Conservation (phyloP, 2,329 filamentous ascomycete species). For the Apiospora arundinis region DNA sequence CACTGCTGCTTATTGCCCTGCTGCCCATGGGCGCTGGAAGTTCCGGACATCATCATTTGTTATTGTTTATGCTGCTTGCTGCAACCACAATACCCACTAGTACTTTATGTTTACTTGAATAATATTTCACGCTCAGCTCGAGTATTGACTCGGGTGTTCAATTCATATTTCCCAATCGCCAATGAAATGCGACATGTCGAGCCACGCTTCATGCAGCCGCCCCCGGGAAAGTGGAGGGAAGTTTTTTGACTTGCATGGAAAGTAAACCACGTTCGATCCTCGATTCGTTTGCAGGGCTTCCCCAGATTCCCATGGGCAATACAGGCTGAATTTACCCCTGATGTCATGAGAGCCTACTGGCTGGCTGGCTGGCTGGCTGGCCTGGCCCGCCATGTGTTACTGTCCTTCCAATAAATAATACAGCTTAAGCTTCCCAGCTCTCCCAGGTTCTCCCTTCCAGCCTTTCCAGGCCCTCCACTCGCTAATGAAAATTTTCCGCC, state of each 20-base stretch:
- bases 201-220: not conserved
- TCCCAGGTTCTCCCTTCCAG: not conserved
- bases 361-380: not conserved
- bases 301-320: not conserved
- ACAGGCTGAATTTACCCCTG: slow-evolving; percentile 17
- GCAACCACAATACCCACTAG: slow-evolving; percentile 22
- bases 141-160: not conserved
- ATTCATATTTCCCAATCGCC: not conserved
- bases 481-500: not conserved
- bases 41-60: slow-evolving; percentile 4
- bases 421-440: not conserved
- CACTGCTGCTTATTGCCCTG: slow-evolving; percentile 1
- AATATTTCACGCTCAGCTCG: not conserved
- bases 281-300: slow-evolving; percentile 16
- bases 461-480: not conserved
- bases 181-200: not conserved
- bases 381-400: not conserved
- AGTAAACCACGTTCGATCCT: not conserved
- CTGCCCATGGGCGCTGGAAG: slow-evolving; percentile 13
- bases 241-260: not conserved
- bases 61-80: slow-evolving; percentile 16
- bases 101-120: slow-evolving; percentile 16
- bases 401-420: not conserved
- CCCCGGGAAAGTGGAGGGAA: not conserved
- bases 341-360: slow-evolving; percentile 9